These are phyloP conservation scores for Murraya koenigii DNA, from an alignment of 345 rosid species.

Conservation along the genomic window DNA sequence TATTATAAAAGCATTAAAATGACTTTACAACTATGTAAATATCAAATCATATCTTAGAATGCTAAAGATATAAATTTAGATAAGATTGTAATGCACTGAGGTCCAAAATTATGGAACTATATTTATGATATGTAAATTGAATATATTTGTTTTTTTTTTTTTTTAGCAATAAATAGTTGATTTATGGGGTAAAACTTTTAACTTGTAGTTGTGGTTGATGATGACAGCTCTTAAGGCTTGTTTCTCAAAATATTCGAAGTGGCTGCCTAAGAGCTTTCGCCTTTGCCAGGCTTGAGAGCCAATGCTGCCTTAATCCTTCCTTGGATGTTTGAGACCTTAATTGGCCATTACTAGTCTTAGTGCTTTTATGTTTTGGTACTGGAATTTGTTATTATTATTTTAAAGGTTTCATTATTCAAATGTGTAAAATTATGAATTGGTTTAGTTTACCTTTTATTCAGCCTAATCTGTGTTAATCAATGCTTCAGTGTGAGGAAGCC, in stretches of 20 bases:
- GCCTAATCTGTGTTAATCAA: not conserved
- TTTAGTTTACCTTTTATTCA: not conserved
- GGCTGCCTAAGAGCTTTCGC: slow-evolving; percentile 60
- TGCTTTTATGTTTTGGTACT: not conserved
- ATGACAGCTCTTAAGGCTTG: slow-evolving; percentile 39
- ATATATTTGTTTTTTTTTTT: too few species aligned
- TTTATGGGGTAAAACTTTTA: too few species aligned
- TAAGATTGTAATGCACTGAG: too few species aligned
- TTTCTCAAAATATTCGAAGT: slow-evolving; percentile 62
- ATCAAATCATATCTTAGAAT: too few species aligned
- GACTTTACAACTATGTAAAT: too few species aligned
- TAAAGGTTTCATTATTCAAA: not conserved
- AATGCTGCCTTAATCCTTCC: slow-evolving; percentile 32
- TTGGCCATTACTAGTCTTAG: not conserved
- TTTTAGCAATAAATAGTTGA: too few species aligned
- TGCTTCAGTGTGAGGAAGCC: not conserved
- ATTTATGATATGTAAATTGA: too few species aligned
- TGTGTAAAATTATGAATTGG: not conserved
- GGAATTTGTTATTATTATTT: not conserved
- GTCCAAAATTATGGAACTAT: too few species aligned
- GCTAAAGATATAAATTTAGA: too few species aligned
- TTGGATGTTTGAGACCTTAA: slow-evolving; percentile 32
- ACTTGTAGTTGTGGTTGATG: not conserved
- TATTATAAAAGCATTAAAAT: too few species aligned
- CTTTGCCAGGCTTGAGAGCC: slow-evolving; percentile 45